Conservation (phyloP, 352 stramenopile species). For the Phytophthora fragariaefolia region DNA sequence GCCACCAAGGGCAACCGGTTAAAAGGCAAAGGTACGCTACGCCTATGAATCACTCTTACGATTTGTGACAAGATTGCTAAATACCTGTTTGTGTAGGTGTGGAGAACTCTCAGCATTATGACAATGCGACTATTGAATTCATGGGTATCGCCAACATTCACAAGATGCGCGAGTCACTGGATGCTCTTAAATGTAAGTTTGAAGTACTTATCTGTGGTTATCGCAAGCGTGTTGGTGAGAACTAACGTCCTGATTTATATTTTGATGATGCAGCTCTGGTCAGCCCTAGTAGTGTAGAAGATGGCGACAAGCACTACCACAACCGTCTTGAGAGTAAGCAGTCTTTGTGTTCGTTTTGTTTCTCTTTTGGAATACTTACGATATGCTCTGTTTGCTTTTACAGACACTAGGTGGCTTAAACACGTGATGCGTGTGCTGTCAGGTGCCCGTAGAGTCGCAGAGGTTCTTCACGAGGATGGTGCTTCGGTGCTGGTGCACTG, state of each 20-base stretch:
- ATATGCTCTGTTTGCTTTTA: slow-evolving; percentile 9
- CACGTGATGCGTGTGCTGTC: slow-evolving; percentile 93
- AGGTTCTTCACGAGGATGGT: slow-evolving; percentile 87
- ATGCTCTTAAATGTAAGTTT: slow-evolving; percentile 77
- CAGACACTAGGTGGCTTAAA: slow-evolving; percentile 96
- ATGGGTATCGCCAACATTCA: slow-evolving; percentile 99
- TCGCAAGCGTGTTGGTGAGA: neutral
- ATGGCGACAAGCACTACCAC: slow-evolving; percentile 90
- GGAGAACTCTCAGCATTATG: slow-evolving; percentile 97
- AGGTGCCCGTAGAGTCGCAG: slow-evolving; percentile 69
- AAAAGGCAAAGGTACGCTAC: slow-evolving; percentile 74
- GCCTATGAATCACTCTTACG: neutral
- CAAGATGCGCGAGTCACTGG: slow-evolving; percentile 96
- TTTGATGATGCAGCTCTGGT: slow-evolving; percentile 58
- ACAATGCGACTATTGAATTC: slow-evolving; percentile 95
- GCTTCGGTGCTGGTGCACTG: slow-evolving; percentile 87
- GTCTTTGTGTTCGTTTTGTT: neutral
- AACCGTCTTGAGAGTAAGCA: slow-evolving; percentile 83
- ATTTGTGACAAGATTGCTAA: neutral
- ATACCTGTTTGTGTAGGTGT: slow-evolving; percentile 69
- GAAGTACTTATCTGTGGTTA: neutral
- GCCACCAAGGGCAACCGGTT: slow-evolving; percentile 84
- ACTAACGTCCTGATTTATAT: slow-evolving; percentile 17
- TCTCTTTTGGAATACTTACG: slow-evolving; percentile 4
- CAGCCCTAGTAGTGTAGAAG: slow-evolving; percentile 81